Evolutionary conservation across 2,329 filamentous ascomycete species (phyloP), one percentile per base, ranked within the genome.

Genomic region (Penicillium sp.): DNA sequence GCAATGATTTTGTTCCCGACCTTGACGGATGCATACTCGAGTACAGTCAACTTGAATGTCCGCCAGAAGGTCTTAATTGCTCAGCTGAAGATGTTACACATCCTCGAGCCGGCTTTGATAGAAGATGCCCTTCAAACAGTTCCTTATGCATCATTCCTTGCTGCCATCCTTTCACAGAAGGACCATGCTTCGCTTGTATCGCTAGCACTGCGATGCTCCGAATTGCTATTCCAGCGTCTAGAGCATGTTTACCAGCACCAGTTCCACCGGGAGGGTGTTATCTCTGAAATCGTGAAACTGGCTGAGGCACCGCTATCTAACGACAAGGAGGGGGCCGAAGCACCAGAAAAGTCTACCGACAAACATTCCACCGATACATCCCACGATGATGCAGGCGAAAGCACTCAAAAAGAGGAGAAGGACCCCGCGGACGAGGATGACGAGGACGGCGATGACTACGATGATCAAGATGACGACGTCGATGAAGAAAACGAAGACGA

Each of bases 21-120:
- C 2, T 77, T 99, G 56, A 97, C 94, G 27, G 92, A 99, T 69
- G 92, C 92, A 0, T 99, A 95, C 67, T 96, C 94, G 10, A 97
- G 94, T 71, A 99, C 94, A 0, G 92, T 99, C 57, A 99, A 99
- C 66, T 76, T 97, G 14, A 90, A 85, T 50, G 94, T 99, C 36
- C 88, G 95, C 20, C 90, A 97, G 68, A 96, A 96, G 73, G 94
- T 99, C 2, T 80, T 99, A 30, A 90, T 85, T 18, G 94, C 92
- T n/a, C 94, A 99, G 66, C 77, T 97, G 40, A 97, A 97, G 75
- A 97, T 99, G 90, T 81, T 99, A 9, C 96, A 91, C 11, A 96
- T 96, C 59, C 76, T 99, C n/a, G 90, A 96, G 62, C 85, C 84
- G 39, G 79, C 82, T 33, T 90, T 99, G 45, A 81, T 99, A 4